Evolutionary conservation across 257 asterid genomes (phyloP), one percentile per base, ranked within the genome.

Genomic region (Gentiana straminea): DNA sequence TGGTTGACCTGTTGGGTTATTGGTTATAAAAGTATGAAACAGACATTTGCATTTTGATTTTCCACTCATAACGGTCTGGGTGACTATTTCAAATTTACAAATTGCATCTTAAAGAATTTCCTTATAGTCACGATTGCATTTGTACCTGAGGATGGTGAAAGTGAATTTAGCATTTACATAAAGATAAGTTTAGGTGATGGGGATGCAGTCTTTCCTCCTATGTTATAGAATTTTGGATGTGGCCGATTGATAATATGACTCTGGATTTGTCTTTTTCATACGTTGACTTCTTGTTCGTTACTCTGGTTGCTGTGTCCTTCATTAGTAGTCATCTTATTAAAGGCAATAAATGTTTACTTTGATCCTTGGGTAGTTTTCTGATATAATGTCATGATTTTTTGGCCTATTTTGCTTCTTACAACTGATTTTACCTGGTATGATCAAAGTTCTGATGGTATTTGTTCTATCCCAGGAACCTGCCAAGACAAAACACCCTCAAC

Each of bases 401-500:
- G 53, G 7, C 52, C 44, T 45, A 35, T 33, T 37, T 41, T 41
- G 46, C 46, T 10, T 5, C 10, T 41, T 10, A 41, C 10, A 12
- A 13, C 13, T 35, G 33, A 8, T 13, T 33, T 33, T 1, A 33
- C 32, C 35, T 33, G 49, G 46, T 38, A 36, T 9, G 48, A 57
- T 39, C 59, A 45, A 13, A 32, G 46, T 15, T 36, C 13, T 43
- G 46, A 55, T 61, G 47, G 58, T 13, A 71, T 49, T 52, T 47
- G 64, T 33, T 45, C 44, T 66, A 65, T 60, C 47, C 58, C 86
- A 88, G 96, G 96, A 87, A 75, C 54, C 89, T n/a, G 83, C 73
- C 64, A 84, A 78, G 79, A 87, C 96, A 64, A 84, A 77, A 61
- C 94, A 80, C 70, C 94, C 96, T 58, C 96, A 86, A 65, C 88